Percentiles rank a stretch among this genome's conserved stretches.
Conservation (phyloP, 2,329 filamentous ascomycete genomes). For the Colletotrichum incanum region DNA sequence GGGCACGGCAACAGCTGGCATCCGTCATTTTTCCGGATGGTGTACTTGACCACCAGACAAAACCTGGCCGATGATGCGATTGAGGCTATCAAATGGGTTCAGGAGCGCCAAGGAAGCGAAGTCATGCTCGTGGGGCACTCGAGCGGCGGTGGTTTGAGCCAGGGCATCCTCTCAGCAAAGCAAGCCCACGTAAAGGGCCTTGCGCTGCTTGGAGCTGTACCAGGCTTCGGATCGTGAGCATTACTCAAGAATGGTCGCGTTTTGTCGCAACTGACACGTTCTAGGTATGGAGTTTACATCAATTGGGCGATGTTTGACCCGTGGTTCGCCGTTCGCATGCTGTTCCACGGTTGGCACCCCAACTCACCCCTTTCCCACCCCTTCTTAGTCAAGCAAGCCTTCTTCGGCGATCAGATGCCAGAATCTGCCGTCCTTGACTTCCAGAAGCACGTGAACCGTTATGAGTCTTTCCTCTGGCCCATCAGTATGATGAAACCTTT, state of each 20-base stretch:
- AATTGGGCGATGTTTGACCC: slow-evolving; percentile 65
- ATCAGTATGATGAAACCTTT: slow-evolving; percentile 64
- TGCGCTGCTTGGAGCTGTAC: slow-evolving; percentile 63
- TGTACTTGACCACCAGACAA: slow-evolving; percentile 60
- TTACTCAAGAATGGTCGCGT: too few relatives aligned
- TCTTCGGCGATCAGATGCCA: slow-evolving; percentile 64
- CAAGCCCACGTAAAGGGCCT: slow-evolving; percentile 60
- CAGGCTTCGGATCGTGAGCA: slow-evolving; percentile 64
- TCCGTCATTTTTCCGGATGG: slow-evolving; percentile 64
- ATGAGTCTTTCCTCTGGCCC: slow-evolving; percentile 69
- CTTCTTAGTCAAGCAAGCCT: slow-evolving; percentile 62
- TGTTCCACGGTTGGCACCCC: slow-evolving; percentile 64
- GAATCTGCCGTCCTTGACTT: slow-evolving; percentile 58
- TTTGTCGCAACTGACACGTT: slow-evolving; percentile 4
- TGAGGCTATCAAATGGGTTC: slow-evolving; percentile 58
- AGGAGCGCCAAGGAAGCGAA: slow-evolving; percentile 50
- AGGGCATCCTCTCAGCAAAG: slow-evolving; percentile 62
- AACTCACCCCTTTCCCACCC: slow-evolving; percentile 68
- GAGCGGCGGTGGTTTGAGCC: slow-evolving; percentile 65
- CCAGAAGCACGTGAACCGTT: slow-evolving; percentile 60
- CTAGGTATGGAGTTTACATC: slow-evolving; percentile 56
- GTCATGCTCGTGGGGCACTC: slow-evolving; percentile 67
- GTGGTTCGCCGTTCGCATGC: slow-evolving; percentile 62
- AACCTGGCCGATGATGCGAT: slow-evolving; percentile 62
- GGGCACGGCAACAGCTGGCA: slow-evolving; percentile 69